Evolutionary conservation across 2,329 filamentous ascomycete genomes (phyloP).

Genomic region (Nemania sp.): DNA sequence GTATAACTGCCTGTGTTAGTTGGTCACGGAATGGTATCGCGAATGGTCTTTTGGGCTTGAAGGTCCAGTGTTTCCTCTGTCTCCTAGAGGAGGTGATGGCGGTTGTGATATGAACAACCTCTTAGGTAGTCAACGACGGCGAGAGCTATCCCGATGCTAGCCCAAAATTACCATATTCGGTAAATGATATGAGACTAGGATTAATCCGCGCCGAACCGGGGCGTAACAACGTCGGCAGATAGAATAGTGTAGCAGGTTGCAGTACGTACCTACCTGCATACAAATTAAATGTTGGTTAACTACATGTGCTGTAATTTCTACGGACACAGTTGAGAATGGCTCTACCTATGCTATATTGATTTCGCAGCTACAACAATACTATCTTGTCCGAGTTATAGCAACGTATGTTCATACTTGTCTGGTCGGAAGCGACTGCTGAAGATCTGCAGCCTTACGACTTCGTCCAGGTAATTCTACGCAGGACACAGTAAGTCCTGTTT

Average conservation of each 20-base stretch:
- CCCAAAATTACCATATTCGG: slow-evolving; percentile 5
- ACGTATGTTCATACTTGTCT: no score
- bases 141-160: not conserved
- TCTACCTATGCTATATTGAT: no score
- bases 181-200: slow-evolving; percentile 5
- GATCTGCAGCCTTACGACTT: not conserved
- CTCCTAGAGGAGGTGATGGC: not conserved
- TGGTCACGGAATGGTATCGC: not conserved
- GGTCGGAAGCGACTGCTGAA: not conserved
- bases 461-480: not conserved
- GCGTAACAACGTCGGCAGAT: slow-evolving; percentile 15
- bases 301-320: no score
- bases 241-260: not conserved
- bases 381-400: no score
- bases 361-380: no score
- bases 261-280: not conserved
- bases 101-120: not conserved
- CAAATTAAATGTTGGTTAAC: not conserved
- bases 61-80: not conserved
- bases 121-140: not conserved
- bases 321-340: no score
- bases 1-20: not conserved
- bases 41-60: not conserved
- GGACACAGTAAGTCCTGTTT: no score
- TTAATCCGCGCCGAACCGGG: slow-evolving; percentile 7